Percentiles rank a stretch among this genome's conserved stretches.
Conservation (phyloP, 176 grass and related monocot genomes). For the Lolium perenne region DNA sequence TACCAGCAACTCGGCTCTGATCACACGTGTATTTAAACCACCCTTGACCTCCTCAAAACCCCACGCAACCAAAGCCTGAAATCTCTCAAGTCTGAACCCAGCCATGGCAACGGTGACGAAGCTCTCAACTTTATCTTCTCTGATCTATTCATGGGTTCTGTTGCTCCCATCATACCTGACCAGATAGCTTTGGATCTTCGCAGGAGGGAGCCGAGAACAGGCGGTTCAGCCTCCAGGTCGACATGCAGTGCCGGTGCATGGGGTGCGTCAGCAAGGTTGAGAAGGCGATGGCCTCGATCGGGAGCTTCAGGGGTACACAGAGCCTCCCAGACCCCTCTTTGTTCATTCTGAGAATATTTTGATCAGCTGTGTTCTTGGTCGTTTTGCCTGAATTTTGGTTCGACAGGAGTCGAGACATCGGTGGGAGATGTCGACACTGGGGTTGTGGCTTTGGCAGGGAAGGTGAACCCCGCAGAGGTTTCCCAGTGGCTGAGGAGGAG, state of each 20-base stretch:
- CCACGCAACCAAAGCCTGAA: not conserved
- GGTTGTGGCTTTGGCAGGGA: constrained; percentile 6
- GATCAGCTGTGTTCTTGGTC: no score
- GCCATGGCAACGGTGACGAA: constrained; percentile 38
- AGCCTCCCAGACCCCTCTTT: not conserved
- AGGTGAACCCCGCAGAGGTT: constrained; percentile 37
- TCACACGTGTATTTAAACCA: constrained; percentile 35
- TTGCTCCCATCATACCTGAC: not conserved
- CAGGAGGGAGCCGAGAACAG: not conserved
- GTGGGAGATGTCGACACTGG: constrained; percentile 27
- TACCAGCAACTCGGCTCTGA: not conserved
- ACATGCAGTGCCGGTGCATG: constrained; percentile 45
- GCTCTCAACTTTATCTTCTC: not conserved
- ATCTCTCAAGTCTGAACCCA: not conserved
- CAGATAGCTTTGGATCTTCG: not conserved
- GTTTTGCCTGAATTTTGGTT: not conserved
- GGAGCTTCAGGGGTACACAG: constrained; percentile 15
- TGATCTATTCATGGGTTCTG: not conserved
- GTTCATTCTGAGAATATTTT: not conserved
- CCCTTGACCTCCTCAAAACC: not conserved
- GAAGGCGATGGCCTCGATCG: constrained; percentile 42
- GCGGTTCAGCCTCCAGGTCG: constrained; percentile 30
- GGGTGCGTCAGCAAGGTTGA: constrained; percentile 49
- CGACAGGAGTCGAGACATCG: constrained; percentile 23
- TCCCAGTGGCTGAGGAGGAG: constrained; percentile 41